Conservation (phyloP, 345 rosid species). For the Lepidium africanum region DNA sequence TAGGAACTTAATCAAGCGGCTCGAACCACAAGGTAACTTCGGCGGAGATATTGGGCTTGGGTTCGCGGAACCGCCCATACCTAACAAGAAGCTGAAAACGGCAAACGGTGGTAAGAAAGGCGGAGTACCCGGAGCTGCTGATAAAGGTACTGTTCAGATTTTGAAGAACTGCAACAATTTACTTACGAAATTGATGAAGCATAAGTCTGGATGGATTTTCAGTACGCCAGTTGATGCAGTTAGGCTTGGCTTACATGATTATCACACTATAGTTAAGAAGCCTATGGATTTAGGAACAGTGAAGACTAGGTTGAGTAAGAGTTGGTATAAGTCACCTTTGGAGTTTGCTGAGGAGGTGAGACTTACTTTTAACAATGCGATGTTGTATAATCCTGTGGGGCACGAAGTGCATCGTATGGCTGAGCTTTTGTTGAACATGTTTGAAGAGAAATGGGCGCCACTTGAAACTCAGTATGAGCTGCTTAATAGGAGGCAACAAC, state of each 20-base stretch:
- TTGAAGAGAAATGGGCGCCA: constrained; percentile 60
- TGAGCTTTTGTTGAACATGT: constrained; percentile 43
- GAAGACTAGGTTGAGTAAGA: constrained; percentile 53
- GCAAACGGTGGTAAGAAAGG: constrained; percentile 24
- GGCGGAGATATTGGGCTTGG: constrained; percentile 15
- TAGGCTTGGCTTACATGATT: constrained; percentile 69
- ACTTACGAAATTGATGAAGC: constrained; percentile 72
- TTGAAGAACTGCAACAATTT: constrained; percentile 49
- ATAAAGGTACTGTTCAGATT: constrained; percentile 38
- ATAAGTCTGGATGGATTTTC: constrained; percentile 82
- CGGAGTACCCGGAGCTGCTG: constrained; percentile 2
- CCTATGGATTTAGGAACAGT: constrained; percentile 98
- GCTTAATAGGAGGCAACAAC: constrained; percentile 24
- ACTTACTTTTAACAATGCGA: constrained; percentile 76
- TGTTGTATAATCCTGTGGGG: constrained; percentile 73
- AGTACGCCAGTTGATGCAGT: constrained; percentile 73
- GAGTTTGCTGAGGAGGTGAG: constrained; percentile 84
- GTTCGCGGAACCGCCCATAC: constrained; percentile 23
- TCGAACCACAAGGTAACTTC: constrained; percentile 26
- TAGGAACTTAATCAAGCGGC: constrained; percentile 24
- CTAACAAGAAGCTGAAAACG: constrained; percentile 38
- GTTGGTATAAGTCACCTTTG: constrained; percentile 55
- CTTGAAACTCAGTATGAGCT: constrained; percentile 35
- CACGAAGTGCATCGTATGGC: constrained; percentile 86
- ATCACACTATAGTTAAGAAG: constrained; percentile 54